Evolutionary conservation across 148 eudicot genomes (phyloP), one percentile per base, ranked within the genome.

Genomic region (Euryodendron excelsum): DNA sequence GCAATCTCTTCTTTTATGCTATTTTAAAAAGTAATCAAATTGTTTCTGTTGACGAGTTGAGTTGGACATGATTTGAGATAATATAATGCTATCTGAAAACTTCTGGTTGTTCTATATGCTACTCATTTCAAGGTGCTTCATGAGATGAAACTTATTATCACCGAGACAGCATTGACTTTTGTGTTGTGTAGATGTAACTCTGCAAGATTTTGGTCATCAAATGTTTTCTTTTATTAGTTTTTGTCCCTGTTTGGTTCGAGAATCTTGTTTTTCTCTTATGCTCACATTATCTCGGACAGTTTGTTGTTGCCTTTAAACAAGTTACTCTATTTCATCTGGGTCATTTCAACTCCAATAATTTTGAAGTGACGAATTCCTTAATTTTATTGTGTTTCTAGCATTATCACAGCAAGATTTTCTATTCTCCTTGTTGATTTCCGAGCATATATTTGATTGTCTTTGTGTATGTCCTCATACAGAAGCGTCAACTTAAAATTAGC

Each of bases 1-100:
- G 31, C 75, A 41, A 41, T 74, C 69, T 60, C 17, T 68, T 70
- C 84, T 78, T 13, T 76, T 15, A 23, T 84, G 66, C 34, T 66
- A 5, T 5, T 77, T 77, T 36, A 21, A 36, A 67, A 53, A 33
- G 15, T 50, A 18, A 20, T n/a, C 18, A 18, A 20, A 64, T 63
- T 12, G 21, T 27, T 21, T 30, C 4, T 17, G 39, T 2, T 56
- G 10, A 9, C 20, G 14, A 4, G 14, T 17, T 31, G 39, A 25
- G 52, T 39, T 14, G 67, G 52, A 23, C 41, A 55, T 45, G n/a
- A 45, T 75, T 75, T 30, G 37, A 33, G 25, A 34, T 21, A n/a
- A 21, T 37, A 39, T 48, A 37, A 21, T 41, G 8, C 21, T 33
- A 34, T n/a, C 15, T 20, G 28, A 31, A 55, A 33, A 55, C 45